These are phyloP conservation scores for Exophiala spinifera DNA, from an alignment of 2,329 filamentous ascomycete genomes.

Conservation along the genomic window DNA sequence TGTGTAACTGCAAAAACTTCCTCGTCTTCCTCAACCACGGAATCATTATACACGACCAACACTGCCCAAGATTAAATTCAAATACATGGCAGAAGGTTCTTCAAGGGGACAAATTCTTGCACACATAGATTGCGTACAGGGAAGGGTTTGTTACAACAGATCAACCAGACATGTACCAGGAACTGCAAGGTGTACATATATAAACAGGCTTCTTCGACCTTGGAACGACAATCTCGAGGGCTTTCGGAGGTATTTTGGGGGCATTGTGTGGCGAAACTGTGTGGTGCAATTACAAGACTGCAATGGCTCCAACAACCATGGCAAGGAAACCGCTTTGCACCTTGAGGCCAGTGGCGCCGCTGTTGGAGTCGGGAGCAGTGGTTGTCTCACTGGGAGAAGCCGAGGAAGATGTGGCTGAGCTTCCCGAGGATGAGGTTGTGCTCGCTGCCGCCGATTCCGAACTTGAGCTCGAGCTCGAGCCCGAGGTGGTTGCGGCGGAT, in stretches of 20 bases:
- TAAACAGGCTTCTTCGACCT: background rate
- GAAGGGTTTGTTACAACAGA: too few species aligned
- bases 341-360: conserved; percentile 31
- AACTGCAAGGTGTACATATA: background rate
- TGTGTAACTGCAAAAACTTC: too few species aligned
- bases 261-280: background rate
- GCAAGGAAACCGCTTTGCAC: conserved; percentile 38
- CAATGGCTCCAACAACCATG: conserved; percentile 35
- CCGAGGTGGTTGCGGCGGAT: conserved; percentile 19
- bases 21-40: too few species aligned
- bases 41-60: too few species aligned
- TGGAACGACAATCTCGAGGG: too few species aligned
- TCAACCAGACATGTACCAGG: background rate
- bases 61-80: too few species aligned
- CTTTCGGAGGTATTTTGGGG: background rate
- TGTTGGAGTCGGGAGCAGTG: conserved; percentile 37
- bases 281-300: conserved; percentile 34
- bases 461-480: conserved; percentile 29
- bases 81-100: too few species aligned
- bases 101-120: too few species aligned
- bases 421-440: conserved; percentile 14
- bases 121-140: too few species aligned
- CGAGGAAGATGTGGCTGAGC: conserved; percentile 14
- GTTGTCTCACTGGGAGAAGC: conserved; percentile 18
- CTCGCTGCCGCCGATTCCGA: conserved; percentile 30